Base-by-base conservation (phyloP, 257 asterid species). In the Salvia miltiorrhiza region DNA sequence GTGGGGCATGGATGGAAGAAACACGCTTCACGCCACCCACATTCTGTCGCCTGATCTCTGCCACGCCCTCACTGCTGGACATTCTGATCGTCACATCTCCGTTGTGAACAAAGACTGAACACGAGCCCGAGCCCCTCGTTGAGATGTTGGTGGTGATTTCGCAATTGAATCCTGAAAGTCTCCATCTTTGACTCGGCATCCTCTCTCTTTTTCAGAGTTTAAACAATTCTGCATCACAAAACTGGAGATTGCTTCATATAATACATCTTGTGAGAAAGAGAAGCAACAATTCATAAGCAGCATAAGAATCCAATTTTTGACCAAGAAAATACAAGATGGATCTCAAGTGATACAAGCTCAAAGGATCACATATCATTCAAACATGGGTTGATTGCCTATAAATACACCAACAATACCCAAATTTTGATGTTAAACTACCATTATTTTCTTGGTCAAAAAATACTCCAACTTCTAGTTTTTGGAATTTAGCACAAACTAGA, bases 81-180 rank as follows among this genome's bases (percentile, higher is more conserved):
- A 87, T 71, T 44, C 77, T 74, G 10, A 72, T 80, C 0, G 97
- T 95, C 84, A 78, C 78, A 26, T 92, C 96, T 32, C 96, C 96
- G 28, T 86, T 89, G 56, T 87, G 87, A 40, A 89, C 85, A 61
- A 92, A 84, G 81, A 87, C 81, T 0, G 96, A 89, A 55, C 79
- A 84, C 96, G n/a, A n/a, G n/a, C 96, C 87, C 4, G 86, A 67
- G 44, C 81, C 80, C 88, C 37, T 26, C 30, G 4, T 86, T 88
- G 54, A 89, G 88, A 20, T 82, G 87, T 70, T 87, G 94, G 50
- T 89, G 63, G 48, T 87, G 89, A 65, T 88, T 88, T 28, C 92
- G 40, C 98, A 92, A 70, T 73, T 79, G 30, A 96, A 92, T n/a
- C 21, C 78, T 13, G 81, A 50, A 53, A 55, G 71, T 56, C 33